Base-by-base conservation (phyloP, 306 rosid species). In the Carpinus fangiana region DNA sequence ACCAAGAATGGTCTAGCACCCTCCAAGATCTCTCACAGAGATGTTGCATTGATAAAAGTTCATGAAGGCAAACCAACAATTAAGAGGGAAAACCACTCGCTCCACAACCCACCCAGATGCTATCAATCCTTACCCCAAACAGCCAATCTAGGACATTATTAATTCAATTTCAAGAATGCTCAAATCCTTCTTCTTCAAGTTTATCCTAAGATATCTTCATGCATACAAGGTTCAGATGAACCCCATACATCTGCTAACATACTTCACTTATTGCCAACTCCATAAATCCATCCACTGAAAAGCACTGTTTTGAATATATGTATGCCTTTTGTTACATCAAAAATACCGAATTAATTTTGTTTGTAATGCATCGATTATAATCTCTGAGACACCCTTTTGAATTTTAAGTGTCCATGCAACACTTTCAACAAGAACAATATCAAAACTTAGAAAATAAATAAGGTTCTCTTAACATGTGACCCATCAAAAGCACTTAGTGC, bases 331-430 rank as follows among this genome's bases (percentile, higher is more conserved):
- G 41, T 12, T 28, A 62, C 4, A 62, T 62, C 69, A 28, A 6
- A 31, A 4, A 5, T 62, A 31, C 41, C n/a, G 6, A 62, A 31
- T 62, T 13, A 5, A 62, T 62, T 28, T 6, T 6, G 66, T 10
- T 59, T 62, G 12, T 28, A 62, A 13, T 26, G 11, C 45, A 62
- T 28, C 13, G 8, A 28, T 13, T 21, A 31, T 62, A 20, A 62
- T 62, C 5, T 34, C n/a, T 62, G 45, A 62, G 69, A 62, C 45
- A 31, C 20, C 69, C 69, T 62, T 59, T 28, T 61, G 45, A 61
- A 38, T 13, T 61, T 36, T 61, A 28, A 12, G 12, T 61, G 43
- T 61, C 68, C 10, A 28, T 28, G 18, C 43, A 28, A 61, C 41
- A 61, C 68, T 31, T 61, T 59, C 36, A 23, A 13, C 68, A 61